Percentiles rank a stretch among this genome's conserved stretches.
These are phyloP conservation scores for Penicillium desertorum DNA, from an alignment of 495 filamentous ascomycete species.

Conservation along the genomic window DNA sequence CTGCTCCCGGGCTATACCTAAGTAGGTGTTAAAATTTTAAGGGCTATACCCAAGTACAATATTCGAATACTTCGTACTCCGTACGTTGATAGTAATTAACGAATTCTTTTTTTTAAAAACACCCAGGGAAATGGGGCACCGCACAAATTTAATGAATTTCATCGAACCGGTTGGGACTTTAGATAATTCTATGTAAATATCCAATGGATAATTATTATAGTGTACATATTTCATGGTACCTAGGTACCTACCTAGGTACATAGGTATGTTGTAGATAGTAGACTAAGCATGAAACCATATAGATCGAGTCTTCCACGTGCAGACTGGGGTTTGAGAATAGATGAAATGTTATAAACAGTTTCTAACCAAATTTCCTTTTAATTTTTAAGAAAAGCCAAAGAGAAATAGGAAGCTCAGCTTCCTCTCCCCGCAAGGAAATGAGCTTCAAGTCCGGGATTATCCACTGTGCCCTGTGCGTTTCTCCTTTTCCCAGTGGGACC, in stretches of 20 bases:
- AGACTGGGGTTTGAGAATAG: background rate
- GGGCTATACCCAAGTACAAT: background rate
- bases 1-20: background rate
- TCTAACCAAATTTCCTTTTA: too few relatives aligned
- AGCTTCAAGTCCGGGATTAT: conserved; percentile 10
- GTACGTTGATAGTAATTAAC: too few relatives aligned
- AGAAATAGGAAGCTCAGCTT: conserved; percentile 1
- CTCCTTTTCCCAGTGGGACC: conserved; percentile 8
- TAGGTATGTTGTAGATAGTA: too few relatives aligned
- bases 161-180: too few relatives aligned
- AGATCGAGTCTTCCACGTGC: conserved; percentile 1
- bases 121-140: too few relatives aligned
- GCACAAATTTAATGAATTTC: too few relatives aligned
- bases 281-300: background rate
- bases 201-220: too few relatives aligned
- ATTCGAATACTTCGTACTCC: too few relatives aligned
- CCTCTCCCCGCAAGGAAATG: conserved; percentile 3
- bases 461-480: conserved; percentile 19
- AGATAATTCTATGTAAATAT: too few relatives aligned
- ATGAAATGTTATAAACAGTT: background rate
- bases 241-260: too few relatives aligned
- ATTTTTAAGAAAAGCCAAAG: background rate
- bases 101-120: too few relatives aligned
- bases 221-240: too few relatives aligned
- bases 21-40: background rate